Evolutionary conservation across 345 rosid species (phyloP).

Genomic region (Gossypium turneri): DNA sequence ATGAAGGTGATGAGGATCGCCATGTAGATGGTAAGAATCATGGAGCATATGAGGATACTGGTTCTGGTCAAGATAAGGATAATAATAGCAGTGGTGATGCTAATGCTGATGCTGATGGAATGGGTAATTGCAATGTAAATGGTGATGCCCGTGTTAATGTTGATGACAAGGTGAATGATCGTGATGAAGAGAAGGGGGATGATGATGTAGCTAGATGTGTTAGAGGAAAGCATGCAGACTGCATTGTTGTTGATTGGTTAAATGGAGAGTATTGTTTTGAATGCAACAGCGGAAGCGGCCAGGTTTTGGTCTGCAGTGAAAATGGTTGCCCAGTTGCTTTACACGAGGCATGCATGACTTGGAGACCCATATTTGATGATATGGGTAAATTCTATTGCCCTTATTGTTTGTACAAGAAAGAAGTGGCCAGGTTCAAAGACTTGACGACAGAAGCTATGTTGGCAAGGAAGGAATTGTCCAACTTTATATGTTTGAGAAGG

Average conservation of each 20-base stretch:
- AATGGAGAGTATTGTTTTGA: constrained; percentile 30
- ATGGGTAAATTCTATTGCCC: constrained; percentile 57
- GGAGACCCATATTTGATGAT: constrained; percentile 28
- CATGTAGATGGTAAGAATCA: not conserved
- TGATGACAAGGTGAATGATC: not conserved
- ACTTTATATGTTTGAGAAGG: constrained; percentile 22
- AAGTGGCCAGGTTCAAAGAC: constrained; percentile 21
- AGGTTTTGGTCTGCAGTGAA: constrained; percentile 6
- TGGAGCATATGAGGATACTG: not conserved
- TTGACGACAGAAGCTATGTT: constrained; percentile 31
- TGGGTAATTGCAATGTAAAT: not conserved
- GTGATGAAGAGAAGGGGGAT: not conserved
- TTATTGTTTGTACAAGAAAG: constrained; percentile 54
- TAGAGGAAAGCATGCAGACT: not conserved
- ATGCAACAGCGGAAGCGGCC: constrained; percentile 16
- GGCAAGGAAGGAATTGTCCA: constrained; percentile 24
- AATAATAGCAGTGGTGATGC: not conserved
- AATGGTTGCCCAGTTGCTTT: constrained; percentile 8
- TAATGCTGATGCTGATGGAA: not conserved
- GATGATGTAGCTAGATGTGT: not conserved
- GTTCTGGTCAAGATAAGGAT: not conserved
- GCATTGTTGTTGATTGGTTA: constrained; percentile 12
- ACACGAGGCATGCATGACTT: constrained; percentile 14
- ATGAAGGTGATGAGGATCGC: constrained; percentile 12
- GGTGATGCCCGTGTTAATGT: not conserved